Evolutionary conservation across 164 flowering plant genomes (phyloP), one percentile per base, ranked within the genome.

Genomic region (Annona cherimola): DNA sequence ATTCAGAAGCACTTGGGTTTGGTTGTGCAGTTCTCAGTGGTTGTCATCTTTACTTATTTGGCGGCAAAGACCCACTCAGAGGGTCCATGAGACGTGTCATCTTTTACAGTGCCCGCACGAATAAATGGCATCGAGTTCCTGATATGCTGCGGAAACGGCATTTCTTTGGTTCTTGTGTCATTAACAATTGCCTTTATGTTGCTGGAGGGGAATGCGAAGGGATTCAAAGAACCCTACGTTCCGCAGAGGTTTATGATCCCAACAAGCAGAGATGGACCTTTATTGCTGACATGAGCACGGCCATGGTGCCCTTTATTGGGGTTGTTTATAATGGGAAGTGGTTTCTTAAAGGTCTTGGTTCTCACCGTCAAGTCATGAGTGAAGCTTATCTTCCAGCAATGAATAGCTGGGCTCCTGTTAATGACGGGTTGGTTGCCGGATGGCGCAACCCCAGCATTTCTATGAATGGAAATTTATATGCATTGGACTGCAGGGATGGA

Each of bases 121-220:
- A 94, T 68, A 92, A 89, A 76, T 94, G 98, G 98, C 97, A 92
- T 60, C 78, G 93, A 50, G 98, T 95, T 11, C 97, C 97, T 5
- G 90, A 89, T 71, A 94, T 94, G 98, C 88, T 92, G 65, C 83
- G 98, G 62, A 90, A 84, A 73, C 89, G 98, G 14, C 98, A 94
- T 75, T 86, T 87, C 67, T 94, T 92, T 73, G 98, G 98, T 45
- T 89, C 92, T 45, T 90, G 96, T 82, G 97, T 92, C 19, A 90
- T 94, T 54, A 90, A 94, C 68, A 94, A 94, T 76, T 88, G 95
- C 74, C 87, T 94, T 4, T 92, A 92, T 77, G 97, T 94, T 74
- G 97, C 98, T 9, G 98, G 97, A 55, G 98, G 98, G 16, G 98
- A 94, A 73, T 89, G 96, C 79, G 97, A 94, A 77, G 97, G 98